A percentile compares a stretch with the other conserved stretches of the same genome.
phyloP scores from a whole-genome alignment of 2,329 filamentous ascomycete genomes.

The Claviceps spartinae region DNA sequence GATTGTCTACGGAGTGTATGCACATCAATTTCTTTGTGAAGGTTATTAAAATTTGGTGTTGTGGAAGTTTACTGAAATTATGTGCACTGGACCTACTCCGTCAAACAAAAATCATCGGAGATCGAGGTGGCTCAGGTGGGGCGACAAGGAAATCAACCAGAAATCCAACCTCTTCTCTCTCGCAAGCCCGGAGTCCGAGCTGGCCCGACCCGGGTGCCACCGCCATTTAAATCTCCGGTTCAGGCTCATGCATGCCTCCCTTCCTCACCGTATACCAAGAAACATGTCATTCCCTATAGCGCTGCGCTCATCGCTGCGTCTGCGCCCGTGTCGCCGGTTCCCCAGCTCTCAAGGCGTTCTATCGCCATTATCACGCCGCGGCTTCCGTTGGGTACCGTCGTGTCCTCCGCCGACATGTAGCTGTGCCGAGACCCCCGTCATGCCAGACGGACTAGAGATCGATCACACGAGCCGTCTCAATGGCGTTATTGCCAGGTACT shows the following conservation, averaged over 20 bases:
- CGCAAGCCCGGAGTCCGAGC: constrained; percentile 12
- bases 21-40: too few species aligned
- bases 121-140: background rate
- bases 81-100: too few species aligned
- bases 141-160: background rate
- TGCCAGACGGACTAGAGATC: constrained; percentile 58
- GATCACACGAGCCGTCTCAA: constrained; percentile 57
- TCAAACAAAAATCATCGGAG: too few species aligned
- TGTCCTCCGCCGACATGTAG: constrained; percentile 68
- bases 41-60: too few species aligned
- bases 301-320: background rate
- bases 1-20: too few species aligned
- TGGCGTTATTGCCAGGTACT: constrained; percentile 64
- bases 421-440: constrained; percentile 52
- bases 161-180: background rate
- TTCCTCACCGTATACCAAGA: background rate
- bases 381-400: constrained; percentile 29
- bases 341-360: background rate
- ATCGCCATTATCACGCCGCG: background rate
- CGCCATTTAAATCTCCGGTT: too few species aligned
- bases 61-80: too few species aligned
- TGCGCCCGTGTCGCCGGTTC: background rate
- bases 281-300: constrained; percentile 3
- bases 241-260: too few species aligned
- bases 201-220: background rate